A percentile compares a stretch with the other conserved stretches of the same genome.
phyloP scores from a whole-genome alignment of 768 basidiomycete genomes.

The Boletus subparvulus region DNA sequence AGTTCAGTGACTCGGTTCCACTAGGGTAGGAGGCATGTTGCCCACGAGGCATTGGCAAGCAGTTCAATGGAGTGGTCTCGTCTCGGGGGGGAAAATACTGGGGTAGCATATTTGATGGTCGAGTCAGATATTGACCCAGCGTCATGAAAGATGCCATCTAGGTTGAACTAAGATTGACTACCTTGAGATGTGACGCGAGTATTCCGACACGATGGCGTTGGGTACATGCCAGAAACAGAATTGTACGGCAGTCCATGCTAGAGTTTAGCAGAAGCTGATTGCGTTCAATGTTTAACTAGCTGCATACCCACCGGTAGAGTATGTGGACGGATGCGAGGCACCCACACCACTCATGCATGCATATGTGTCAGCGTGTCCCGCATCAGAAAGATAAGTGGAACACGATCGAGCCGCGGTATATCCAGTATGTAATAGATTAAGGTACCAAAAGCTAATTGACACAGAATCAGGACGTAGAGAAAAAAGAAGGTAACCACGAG shows the following conservation, averaged over 20 bases:
- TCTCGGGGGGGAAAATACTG: background rate
- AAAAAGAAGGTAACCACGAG: slow-evolving; percentile 6
- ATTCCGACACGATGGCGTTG: background rate
- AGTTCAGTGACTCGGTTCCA: slow-evolving; percentile 7
- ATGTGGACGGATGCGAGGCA: background rate
- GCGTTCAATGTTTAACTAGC: slow-evolving; percentile 3
- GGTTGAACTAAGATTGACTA: slow-evolving; percentile 7
- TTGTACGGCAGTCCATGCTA: slow-evolving; percentile 4
- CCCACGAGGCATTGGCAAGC: slow-evolving; percentile 8
- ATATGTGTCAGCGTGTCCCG: background rate
- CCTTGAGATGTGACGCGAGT: background rate
- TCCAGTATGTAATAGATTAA: slow-evolving; percentile 21
- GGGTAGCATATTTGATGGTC: background rate
- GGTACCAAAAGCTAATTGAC: slow-evolving; percentile 13
- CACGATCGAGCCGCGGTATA: slow-evolving; percentile 18
- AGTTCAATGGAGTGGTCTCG: background rate
- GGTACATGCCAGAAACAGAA: background rate
- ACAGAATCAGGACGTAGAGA: slow-evolving; percentile 9
- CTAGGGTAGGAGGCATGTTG: slow-evolving; percentile 8
- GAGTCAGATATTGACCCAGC: background rate
- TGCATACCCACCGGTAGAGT: slow-evolving; percentile 4
- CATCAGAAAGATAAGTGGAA: slow-evolving; percentile 11
- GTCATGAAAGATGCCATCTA: background rate
- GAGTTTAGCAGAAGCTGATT: slow-evolving; percentile 8
- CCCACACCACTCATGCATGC: slow-evolving; percentile 8